A percentile compares a stretch with the other conserved stretches of the same genome.
Conservation (phyloP, 352 stramenopile species). For the Globisporangium emineosum region DNA sequence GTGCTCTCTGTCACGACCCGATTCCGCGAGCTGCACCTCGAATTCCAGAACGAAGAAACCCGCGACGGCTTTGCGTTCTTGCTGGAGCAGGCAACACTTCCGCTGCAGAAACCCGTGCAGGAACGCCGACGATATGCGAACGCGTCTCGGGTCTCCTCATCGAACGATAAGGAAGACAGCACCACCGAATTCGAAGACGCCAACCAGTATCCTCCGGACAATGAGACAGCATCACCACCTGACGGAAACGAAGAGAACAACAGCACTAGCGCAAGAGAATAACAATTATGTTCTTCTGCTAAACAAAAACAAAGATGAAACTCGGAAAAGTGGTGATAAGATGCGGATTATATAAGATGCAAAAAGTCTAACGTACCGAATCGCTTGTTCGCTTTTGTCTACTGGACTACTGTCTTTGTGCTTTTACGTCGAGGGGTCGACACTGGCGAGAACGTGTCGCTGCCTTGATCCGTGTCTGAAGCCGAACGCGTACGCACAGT, state of each 20-base stretch:
- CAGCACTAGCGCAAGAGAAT: constrained; percentile 16
- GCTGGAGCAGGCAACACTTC: constrained; percentile 61
- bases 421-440: constrained; percentile 28
- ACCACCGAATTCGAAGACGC: constrained; percentile 17
- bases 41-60: constrained; percentile 61
- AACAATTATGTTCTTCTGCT: constrained; percentile 10
- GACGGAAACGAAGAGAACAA: not conserved
- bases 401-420: constrained; percentile 22
- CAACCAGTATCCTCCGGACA: not conserved
- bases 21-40: constrained; percentile 65
- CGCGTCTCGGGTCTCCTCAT: constrained; percentile 14
- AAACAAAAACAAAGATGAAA: constrained; percentile 2
- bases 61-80: constrained; percentile 70
- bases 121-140: constrained; percentile 17
- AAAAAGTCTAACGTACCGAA: not conserved
- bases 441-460: constrained; percentile 24
- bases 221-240: not conserved
- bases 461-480: constrained; percentile 27
- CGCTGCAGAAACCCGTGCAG: constrained; percentile 21
- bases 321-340: not conserved
- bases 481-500: constrained; percentile 17
- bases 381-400: not conserved
- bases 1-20: constrained; percentile 60
- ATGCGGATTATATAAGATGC: not conserved
- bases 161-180: constrained; percentile 12